Conservation (phyloP, 495 filamentous ascomycete genomes). For the Penicillium goetzii region DNA sequence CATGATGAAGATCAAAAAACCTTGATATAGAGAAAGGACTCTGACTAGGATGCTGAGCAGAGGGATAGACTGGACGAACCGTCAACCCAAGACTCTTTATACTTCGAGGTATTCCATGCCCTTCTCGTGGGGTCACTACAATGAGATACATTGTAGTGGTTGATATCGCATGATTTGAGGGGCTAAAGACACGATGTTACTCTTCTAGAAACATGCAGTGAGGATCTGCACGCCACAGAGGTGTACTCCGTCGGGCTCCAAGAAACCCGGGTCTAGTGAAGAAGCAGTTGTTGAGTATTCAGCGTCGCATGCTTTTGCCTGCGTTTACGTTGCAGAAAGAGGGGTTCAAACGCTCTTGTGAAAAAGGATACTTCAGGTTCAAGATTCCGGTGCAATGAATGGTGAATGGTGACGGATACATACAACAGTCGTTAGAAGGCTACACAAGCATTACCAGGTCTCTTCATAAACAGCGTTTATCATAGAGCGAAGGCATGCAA, state of each 20-base stretch:
- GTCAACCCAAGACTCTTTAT: conserved; percentile 16
- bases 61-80: not conserved
- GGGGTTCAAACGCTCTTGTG: not conserved
- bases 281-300: not conserved
- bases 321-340: not conserved
- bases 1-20: conserved; percentile 28
- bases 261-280: not conserved
- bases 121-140: not conserved
- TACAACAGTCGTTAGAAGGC: not conserved
- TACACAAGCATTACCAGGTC: not conserved
- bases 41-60: conserved; percentile 8
- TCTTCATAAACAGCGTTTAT: not conserved
- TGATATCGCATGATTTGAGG: conserved; percentile 6
- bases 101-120: conserved; percentile 5
- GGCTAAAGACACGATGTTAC: conserved; percentile 11
- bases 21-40: not conserved
- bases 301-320: not conserved
- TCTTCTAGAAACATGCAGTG: conserved; percentile 9
- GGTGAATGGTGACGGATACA: not conserved
- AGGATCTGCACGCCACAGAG: conserved; percentile 13
- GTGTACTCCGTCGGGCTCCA: conserved; percentile 1
- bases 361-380: not conserved
- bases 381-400: not conserved
- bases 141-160: not conserved
- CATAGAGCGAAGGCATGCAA: not conserved